These are phyloP conservation scores for Magnaporthales sp. DNA, from an alignment of 2,329 filamentous ascomycete genomes.

Conservation along the genomic window DNA sequence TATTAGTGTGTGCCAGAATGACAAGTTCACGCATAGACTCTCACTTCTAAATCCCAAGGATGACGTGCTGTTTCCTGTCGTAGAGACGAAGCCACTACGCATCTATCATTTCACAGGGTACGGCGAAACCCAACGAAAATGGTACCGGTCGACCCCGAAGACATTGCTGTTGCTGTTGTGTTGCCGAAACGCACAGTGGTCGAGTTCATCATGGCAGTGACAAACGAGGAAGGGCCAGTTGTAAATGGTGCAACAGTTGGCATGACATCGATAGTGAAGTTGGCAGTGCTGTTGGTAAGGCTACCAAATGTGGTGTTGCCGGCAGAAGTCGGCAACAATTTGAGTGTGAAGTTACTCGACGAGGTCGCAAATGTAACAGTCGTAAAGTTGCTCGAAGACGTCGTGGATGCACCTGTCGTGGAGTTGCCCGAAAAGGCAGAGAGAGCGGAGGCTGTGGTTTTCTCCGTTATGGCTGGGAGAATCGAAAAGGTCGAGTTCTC, in stretches of 20 bases:
- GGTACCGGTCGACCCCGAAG: neutral
- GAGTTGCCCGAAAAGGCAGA: neutral
- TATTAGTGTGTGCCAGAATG: neutral
- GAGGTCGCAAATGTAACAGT: neutral
- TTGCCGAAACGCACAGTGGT: constrained; percentile 2
- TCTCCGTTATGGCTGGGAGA: neutral
- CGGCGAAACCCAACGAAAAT: neutral
- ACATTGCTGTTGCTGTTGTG: neutral
- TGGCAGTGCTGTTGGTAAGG: neutral
- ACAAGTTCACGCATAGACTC: neutral
- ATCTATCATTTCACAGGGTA: neutral
- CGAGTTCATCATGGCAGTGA: constrained; percentile 1
- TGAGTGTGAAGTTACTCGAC: neutral
- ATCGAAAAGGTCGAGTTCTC: neutral
- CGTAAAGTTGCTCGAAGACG: neutral
- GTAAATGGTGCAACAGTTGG: neutral
- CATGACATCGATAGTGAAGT: neutral
- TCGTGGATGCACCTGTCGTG: neutral
- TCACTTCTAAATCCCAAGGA: neutral
- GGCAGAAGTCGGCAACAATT: neutral
- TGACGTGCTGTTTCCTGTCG: neutral
- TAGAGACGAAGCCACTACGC: neutral
- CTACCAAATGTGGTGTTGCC: neutral
- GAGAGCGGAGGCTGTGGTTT: neutral
- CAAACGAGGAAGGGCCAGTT: neutral